Conservation (phyloP, 441 rosid genomes). For the Hura crepitans region DNA sequence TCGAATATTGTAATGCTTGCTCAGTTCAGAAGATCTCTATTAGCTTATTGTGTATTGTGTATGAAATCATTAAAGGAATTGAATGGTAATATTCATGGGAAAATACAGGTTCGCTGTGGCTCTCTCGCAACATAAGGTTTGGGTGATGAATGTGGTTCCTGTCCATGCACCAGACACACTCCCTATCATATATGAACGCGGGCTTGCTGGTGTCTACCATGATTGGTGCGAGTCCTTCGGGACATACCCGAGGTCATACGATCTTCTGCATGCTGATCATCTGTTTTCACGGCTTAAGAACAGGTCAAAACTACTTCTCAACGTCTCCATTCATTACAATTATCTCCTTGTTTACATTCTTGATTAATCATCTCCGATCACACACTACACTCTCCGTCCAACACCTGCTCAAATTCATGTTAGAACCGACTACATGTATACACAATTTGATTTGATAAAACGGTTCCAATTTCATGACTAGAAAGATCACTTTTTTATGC, state of each 20-base stretch:
- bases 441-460: no score
- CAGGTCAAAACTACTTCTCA: slow-evolving; percentile 41
- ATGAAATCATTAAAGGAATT: slow-evolving; percentile 1
- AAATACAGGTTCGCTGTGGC: slow-evolving; percentile 80
- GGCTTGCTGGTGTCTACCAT: slow-evolving; percentile 74
- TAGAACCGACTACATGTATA: no score
- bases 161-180: slow-evolving; percentile 87
- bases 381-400: no score
- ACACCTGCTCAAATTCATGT: background rate
- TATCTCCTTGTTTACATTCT: background rate
- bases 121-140: slow-evolving; percentile 57
- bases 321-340: background rate
- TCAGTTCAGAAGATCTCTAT: background rate
- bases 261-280: slow-evolving; percentile 94
- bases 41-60: background rate
- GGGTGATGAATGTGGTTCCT: slow-evolving; percentile 93
- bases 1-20: background rate
- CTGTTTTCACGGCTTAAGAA: slow-evolving; percentile 86
- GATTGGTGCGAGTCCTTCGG: slow-evolving; percentile 94
- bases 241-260: slow-evolving; percentile 86
- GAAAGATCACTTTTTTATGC: no score
- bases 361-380: background rate
- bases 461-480: no score
- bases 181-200: slow-evolving; percentile 77
- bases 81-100: slow-evolving; percentile 11